phyloP scores from a whole-genome alignment of 1,284 basidiomycete genomes.

The Ustilago trichophora region DNA sequence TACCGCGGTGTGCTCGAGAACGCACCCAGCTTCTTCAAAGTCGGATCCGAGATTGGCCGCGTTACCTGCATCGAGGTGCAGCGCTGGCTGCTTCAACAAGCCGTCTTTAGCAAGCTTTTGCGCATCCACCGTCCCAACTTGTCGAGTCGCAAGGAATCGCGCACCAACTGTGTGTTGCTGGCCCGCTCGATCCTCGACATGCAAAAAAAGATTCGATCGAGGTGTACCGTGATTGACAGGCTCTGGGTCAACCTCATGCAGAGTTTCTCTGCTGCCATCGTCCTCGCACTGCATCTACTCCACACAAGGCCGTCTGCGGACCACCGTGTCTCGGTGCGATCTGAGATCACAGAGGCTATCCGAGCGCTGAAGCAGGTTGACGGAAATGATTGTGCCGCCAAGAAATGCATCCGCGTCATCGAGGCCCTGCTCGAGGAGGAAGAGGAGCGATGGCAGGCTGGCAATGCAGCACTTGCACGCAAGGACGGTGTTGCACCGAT shows the following conservation, averaged over 20 bases:
- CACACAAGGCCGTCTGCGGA: conserved; percentile 45
- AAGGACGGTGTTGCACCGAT: conserved; percentile 9
- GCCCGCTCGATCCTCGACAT: conserved; percentile 61
- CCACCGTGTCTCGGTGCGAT: conserved; percentile 50
- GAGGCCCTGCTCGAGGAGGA: conserved; percentile 63
- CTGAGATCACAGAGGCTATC: conserved; percentile 60
- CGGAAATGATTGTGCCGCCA: conserved; percentile 37
- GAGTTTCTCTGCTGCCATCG: conserved; percentile 58
- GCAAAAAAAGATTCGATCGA: conserved; percentile 57
- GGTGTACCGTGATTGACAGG: conserved; percentile 56
- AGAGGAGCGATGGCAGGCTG: conserved; percentile 55
- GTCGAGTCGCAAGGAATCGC: conserved; percentile 46
- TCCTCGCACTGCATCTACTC: conserved; percentile 62
- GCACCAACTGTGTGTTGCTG: conserved; percentile 58
- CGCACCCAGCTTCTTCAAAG: conserved; percentile 57
- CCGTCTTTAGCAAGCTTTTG: conserved; percentile 60
- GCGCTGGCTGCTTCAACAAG: conserved; percentile 62
- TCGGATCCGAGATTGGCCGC: conserved; percentile 51
- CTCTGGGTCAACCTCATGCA: conserved; percentile 59
- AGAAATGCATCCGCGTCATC: conserved; percentile 59
- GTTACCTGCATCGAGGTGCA: conserved; percentile 56
- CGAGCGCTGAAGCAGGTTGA: conserved; percentile 56
- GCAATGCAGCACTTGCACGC: conserved; percentile 27
- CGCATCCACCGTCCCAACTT: conserved; percentile 57
- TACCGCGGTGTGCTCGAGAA: conserved; percentile 54